phyloP scores from a whole-genome alignment of 108 stramenopile species.

The Seminavis robusta region DNA sequence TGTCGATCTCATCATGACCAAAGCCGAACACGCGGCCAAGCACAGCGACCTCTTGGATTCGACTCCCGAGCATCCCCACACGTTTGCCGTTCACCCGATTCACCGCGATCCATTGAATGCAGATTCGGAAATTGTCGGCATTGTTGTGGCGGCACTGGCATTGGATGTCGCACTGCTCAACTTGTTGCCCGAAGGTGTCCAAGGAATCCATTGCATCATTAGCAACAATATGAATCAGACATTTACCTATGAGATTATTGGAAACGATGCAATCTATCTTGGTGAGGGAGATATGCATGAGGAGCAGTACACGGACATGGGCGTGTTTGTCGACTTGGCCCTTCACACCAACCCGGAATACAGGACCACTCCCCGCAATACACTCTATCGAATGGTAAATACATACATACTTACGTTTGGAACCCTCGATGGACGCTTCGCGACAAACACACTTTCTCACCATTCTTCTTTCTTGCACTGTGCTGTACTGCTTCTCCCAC shows the following conservation, averaged over 20 bases:
- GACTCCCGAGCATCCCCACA: background rate
- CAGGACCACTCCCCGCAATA: too few species aligned
- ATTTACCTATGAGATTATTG: constrained; percentile 7
- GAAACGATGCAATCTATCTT: constrained; percentile 8
- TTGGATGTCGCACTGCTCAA: constrained; percentile 1
- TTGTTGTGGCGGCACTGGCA: background rate
- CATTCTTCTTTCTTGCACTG: too few species aligned
- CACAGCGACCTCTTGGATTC: constrained; percentile 1
- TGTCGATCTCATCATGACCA: background rate
- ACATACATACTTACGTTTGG: too few species aligned
- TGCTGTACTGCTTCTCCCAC: too few species aligned
- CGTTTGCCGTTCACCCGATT: background rate
- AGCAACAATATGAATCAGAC: constrained; percentile 5
- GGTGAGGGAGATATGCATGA: constrained; percentile 56
- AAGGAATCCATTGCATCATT: background rate
- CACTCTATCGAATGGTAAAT: too few species aligned
- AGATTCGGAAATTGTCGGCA: background rate
- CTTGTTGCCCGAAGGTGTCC: constrained; percentile 1
- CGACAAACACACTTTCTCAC: too few species aligned
- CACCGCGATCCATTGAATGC: background rate
- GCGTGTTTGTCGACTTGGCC: too few species aligned
- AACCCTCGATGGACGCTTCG: too few species aligned
- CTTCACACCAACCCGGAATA: too few species aligned
- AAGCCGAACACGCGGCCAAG: constrained; percentile 4
- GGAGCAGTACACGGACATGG: constrained; percentile 25